phyloP scores from a whole-genome alignment of 1,139 yeast genomes.

The Meyerozyma smithsonii region DNA sequence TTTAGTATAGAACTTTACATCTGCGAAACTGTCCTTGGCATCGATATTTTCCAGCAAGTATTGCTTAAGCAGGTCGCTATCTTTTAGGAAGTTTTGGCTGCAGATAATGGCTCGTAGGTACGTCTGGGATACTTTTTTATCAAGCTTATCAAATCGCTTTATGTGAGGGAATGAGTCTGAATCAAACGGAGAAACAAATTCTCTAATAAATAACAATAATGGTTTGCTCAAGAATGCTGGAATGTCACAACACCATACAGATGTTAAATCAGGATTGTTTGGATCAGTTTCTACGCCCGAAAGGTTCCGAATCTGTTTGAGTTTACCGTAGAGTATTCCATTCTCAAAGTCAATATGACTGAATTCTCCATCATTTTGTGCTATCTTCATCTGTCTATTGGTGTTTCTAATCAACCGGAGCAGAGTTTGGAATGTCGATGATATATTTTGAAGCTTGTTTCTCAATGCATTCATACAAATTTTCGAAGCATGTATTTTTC shows the following conservation, averaged over 20 bases:
- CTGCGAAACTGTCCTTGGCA: constrained; percentile 6
- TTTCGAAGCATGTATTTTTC: constrained; percentile 3
- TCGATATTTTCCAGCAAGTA: neutral
- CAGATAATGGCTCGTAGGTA: constrained; percentile 1
- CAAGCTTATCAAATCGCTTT: constrained; percentile 28
- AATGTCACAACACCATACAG: constrained; percentile 54
- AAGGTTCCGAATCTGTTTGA: constrained; percentile 43
- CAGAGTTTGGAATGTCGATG: neutral
- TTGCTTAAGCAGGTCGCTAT: neutral
- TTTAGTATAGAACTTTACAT: constrained; percentile 3
- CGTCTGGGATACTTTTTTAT: constrained; percentile 3
- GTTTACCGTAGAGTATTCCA: constrained; percentile 42
- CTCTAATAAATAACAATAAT: constrained; percentile 23
- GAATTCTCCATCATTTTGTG: constrained; percentile 5
- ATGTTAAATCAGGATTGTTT: constrained; percentile 29
- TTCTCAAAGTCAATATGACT: constrained; percentile 38
- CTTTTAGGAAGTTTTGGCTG: neutral
- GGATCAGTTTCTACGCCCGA: constrained; percentile 21
- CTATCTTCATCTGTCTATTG: constrained; percentile 4
- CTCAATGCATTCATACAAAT: neutral
- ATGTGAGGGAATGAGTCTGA: constrained; percentile 23
- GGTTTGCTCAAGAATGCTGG: constrained; percentile 26
- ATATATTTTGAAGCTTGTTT: neutral
- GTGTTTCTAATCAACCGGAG: constrained; percentile 4
- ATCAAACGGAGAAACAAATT: constrained; percentile 25